These are phyloP conservation scores for Podaxis sp. DNA, from an alignment of 768 basidiomycete species.

Conservation along the genomic window DNA sequence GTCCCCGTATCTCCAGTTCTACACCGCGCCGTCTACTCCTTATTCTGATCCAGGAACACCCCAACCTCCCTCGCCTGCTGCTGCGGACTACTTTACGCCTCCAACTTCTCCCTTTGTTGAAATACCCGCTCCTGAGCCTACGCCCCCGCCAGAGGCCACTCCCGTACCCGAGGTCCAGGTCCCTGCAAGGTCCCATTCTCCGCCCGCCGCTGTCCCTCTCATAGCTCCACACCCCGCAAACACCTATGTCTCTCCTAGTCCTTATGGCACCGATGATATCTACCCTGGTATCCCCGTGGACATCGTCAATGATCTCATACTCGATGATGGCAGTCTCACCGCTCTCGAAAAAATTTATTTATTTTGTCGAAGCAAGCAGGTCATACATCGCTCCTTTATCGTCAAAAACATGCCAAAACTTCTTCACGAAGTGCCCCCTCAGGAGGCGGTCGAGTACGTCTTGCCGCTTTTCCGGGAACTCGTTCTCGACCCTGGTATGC, in stretches of 20 bases:
- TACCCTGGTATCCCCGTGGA: slow-evolving; percentile 34
- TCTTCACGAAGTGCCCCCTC: slow-evolving; percentile 73
- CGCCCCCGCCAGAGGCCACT: slow-evolving; percentile 27
- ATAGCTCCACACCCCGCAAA: slow-evolving; percentile 11
- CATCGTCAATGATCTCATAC: slow-evolving; percentile 38
- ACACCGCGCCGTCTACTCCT: slow-evolving; percentile 50
- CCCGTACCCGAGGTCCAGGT: slow-evolving; percentile 21
- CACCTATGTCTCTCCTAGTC: slow-evolving; percentile 13
- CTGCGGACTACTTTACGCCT: slow-evolving; percentile 32
- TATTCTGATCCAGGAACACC: slow-evolving; percentile 28
- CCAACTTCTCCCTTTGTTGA: slow-evolving; percentile 38
- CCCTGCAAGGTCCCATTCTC: slow-evolving; percentile 25
- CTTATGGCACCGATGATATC: slow-evolving; percentile 31
- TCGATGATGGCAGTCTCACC: slow-evolving; percentile 80
- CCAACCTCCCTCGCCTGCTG: slow-evolving; percentile 27
- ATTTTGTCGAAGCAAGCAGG: slow-evolving; percentile 74
- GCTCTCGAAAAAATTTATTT: slow-evolving; percentile 92
- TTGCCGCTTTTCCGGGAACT: slow-evolving; percentile 85
- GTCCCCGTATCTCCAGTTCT: slow-evolving; percentile 38
- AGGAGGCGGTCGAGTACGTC: slow-evolving; percentile 92
- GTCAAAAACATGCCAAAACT: slow-evolving; percentile 79
- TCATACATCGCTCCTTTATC: slow-evolving; percentile 72
- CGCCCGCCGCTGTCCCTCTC: slow-evolving; percentile 15
- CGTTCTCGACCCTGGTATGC: slow-evolving; percentile 82
- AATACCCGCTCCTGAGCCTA: slow-evolving; percentile 20